Evolutionary conservation across 2,329 filamentous ascomycete genomes (phyloP).

Genomic region (Epichloe uncinata): DNA sequence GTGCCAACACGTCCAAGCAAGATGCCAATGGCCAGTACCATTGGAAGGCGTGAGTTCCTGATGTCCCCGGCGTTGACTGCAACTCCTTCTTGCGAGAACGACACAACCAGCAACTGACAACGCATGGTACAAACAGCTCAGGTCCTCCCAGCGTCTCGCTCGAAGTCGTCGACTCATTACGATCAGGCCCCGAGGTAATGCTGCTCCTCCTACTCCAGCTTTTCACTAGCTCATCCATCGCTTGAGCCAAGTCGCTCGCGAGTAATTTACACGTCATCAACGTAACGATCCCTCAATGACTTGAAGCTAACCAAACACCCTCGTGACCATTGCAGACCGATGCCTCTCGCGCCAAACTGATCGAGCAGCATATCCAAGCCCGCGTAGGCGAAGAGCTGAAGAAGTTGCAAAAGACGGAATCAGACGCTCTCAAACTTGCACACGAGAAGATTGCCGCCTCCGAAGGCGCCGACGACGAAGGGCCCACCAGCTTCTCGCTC

Average conservation of each 20-base stretch:
- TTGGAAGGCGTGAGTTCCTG: slow-evolving; percentile 41
- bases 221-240: background rate
- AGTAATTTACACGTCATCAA: too few relatives aligned
- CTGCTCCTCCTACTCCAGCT: background rate
- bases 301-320: slow-evolving; percentile 1
- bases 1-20: slow-evolving; percentile 43
- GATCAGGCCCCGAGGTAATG: slow-evolving; percentile 70
- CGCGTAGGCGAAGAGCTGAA: slow-evolving; percentile 79
- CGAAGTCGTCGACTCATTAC: slow-evolving; percentile 68
- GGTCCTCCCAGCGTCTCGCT: slow-evolving; percentile 53
- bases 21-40: slow-evolving; percentile 20
- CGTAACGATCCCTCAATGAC: too few relatives aligned
- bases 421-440: slow-evolving; percentile 53
- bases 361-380: slow-evolving; percentile 79
- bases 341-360: slow-evolving; percentile 65
- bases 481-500: slow-evolving; percentile 32
- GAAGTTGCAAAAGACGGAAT: slow-evolving; percentile 59
- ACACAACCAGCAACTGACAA: background rate
- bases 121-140: slow-evolving; percentile 18
- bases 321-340: slow-evolving; percentile 53
- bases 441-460: slow-evolving; percentile 47
- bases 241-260: too few relatives aligned
- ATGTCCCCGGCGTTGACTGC: background rate
- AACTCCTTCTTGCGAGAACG: background rate
- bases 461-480: slow-evolving; percentile 19